Percentiles rank a stretch among this genome's conserved stretches.
Evolutionary conservation across 768 basidiomycete species (phyloP).

Genomic region (Russula earlei): DNA sequence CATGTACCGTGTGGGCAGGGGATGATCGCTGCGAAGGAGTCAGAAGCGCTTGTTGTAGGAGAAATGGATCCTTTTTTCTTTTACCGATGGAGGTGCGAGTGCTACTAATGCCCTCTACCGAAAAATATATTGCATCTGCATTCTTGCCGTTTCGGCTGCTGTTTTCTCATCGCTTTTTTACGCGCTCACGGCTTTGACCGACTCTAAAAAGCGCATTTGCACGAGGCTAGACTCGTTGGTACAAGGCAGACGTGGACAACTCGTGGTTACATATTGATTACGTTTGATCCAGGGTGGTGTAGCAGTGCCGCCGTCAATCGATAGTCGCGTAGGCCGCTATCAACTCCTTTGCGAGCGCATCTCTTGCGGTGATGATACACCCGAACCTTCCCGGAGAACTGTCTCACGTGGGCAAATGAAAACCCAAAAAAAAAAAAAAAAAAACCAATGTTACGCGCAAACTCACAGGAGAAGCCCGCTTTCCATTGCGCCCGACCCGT

Average conservation of each 20-base stretch:
- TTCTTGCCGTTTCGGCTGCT: too few relatives aligned
- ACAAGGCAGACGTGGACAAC: too few relatives aligned
- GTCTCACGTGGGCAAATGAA: background rate
- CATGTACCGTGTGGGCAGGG: background rate
- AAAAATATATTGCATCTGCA: background rate
- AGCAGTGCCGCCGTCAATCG: background rate
- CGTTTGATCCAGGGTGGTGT: too few relatives aligned
- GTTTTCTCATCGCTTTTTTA: too few relatives aligned
- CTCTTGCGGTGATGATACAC: constrained; percentile 1
- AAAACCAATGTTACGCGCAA: background rate
- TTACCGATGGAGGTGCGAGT: background rate
- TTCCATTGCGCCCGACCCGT: background rate
- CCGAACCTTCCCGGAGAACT: background rate
- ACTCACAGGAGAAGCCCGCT: background rate
- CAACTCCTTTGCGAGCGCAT: background rate
- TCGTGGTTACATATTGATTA: too few relatives aligned
- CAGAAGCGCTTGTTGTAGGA: constrained; percentile 1
- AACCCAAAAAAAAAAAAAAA: background rate
- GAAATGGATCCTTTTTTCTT: background rate
- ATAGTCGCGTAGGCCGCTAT: background rate
- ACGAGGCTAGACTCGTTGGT: too few relatives aligned
- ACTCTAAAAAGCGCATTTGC: too few relatives aligned
- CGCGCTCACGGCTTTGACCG: too few relatives aligned
- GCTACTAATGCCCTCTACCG: background rate
- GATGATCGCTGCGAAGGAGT: background rate